Evolutionary conservation across 805 yeast species (phyloP).

Genomic region (Ogataea degrootiae): DNA sequence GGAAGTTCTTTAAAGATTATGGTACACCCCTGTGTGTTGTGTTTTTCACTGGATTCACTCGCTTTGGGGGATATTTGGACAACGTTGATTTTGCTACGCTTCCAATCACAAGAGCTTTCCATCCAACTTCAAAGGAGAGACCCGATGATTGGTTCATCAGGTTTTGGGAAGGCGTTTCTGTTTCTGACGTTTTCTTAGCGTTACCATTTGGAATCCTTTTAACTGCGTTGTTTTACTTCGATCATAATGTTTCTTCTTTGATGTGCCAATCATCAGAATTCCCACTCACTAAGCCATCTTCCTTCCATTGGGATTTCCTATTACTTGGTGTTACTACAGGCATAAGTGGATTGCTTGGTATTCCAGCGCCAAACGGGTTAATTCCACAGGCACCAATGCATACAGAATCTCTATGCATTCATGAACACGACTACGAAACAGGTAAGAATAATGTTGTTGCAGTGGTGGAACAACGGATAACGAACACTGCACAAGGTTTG

Average conservation of each 20-base stretch:
- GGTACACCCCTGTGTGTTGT: constrained; percentile 79
- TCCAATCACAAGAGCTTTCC: constrained; percentile 68
- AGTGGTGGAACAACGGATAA: constrained; percentile 86
- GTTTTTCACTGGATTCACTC: constrained; percentile 90
- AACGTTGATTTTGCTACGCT: constrained; percentile 53
- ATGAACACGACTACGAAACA: constrained; percentile 33
- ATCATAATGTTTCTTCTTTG: constrained; percentile 89
- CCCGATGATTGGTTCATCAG: constrained; percentile 72
- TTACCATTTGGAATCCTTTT: constrained; percentile 86
- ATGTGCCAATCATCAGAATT: constrained; percentile 85
- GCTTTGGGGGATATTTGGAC: constrained; percentile 77
- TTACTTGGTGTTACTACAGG: constrained; percentile 85
- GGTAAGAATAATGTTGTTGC: constrained; percentile 33
- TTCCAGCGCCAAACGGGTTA: constrained; percentile 95
- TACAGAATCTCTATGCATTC: constrained; percentile 68
- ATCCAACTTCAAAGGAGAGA: constrained; percentile 56
- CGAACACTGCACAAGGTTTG: constrained; percentile 81
- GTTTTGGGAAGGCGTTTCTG: constrained; percentile 65
- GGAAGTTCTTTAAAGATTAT: constrained; percentile 80
- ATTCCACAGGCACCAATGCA: constrained; percentile 98
- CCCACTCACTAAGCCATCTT: constrained; percentile 78
- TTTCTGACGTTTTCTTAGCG: constrained; percentile 79
- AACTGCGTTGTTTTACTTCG: constrained; percentile 85
- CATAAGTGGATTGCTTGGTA: constrained; percentile 77
- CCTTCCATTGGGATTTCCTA: constrained; percentile 90